A percentile compares a stretch with the other conserved stretches of the same genome.
These are phyloP conservation scores for Taphrina pruni DNA, from an alignment of 1,139 yeast genomes.

Conservation along the genomic window DNA sequence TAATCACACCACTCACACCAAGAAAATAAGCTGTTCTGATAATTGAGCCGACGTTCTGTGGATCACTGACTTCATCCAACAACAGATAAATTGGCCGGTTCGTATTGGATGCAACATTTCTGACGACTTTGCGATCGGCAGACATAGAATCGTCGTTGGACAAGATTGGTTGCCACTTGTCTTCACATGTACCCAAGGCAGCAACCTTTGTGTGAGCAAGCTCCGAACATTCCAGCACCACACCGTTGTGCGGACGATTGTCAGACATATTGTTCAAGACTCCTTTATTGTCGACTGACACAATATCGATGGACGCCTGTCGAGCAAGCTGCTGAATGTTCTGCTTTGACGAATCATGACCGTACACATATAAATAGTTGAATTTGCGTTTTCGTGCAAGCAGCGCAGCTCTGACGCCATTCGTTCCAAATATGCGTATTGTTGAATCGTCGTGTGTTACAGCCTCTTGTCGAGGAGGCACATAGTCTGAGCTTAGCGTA, in stretches of 20 bases:
- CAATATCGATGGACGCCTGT: conserved; percentile 1
- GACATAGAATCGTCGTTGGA: conserved; percentile 21
- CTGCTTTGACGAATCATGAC: not conserved
- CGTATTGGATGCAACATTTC: not conserved
- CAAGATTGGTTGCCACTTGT: conserved; percentile 20
- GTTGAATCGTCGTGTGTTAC: not conserved
- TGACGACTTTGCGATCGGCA: not conserved
- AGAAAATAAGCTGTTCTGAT: conserved; percentile 79
- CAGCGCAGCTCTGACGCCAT: conserved; percentile 27
- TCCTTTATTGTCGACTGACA: conserved; percentile 17
- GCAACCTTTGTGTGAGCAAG: not conserved
- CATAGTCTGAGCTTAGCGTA: not conserved
- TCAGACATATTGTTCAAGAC: conserved; percentile 14
- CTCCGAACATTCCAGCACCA: conserved; percentile 21
- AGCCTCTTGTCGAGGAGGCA: not conserved
- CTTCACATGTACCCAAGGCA: conserved; percentile 7
- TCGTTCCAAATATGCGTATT: conserved; percentile 18
- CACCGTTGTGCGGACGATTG: conserved; percentile 35
- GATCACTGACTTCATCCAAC: conserved; percentile 64
- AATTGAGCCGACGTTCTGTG: conserved; percentile 89
- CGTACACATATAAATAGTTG: not conserved
- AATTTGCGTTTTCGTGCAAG: conserved; percentile 15
- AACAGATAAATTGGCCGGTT: conserved; percentile 31
- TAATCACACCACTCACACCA: conserved; percentile 80
- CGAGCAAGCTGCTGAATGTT: conserved; percentile 10